Conservation (phyloP, 2,329 filamentous ascomycete species). For the Daldinia eschscholtzii region DNA sequence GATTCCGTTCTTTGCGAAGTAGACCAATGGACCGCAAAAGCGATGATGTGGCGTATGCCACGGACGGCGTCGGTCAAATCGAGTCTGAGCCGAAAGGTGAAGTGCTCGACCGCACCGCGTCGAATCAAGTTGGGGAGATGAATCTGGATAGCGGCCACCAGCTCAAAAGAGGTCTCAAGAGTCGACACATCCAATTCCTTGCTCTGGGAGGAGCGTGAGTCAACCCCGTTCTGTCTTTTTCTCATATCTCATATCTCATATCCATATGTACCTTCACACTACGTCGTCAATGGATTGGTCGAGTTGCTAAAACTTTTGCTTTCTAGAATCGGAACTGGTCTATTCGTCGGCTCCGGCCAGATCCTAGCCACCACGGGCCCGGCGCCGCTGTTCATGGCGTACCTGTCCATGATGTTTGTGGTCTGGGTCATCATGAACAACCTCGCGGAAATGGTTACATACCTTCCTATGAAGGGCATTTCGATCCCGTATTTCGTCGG, state of each 20-base stretch:
- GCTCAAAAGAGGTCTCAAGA: slow-evolving; percentile 69
- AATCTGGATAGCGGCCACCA: slow-evolving; percentile 57
- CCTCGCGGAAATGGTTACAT: slow-evolving; percentile 68
- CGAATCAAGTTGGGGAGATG: slow-evolving; percentile 46
- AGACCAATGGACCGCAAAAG: slow-evolving; percentile 37
- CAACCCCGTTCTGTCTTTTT: neutral
- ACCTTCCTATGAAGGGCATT: slow-evolving; percentile 67
- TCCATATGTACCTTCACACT: neutral
- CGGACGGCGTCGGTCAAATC: slow-evolving; percentile 41
- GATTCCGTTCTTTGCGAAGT: slow-evolving; percentile 4
- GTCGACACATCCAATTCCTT: slow-evolving; percentile 71
- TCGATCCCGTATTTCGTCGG: slow-evolving; percentile 68
- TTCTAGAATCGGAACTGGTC: slow-evolving; percentile 69
- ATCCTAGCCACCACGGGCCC: slow-evolving; percentile 70
- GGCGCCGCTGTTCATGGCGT: slow-evolving; percentile 78
- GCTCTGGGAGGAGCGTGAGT: slow-evolving; percentile 63
- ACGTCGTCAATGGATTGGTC: neutral
- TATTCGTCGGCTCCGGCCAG: slow-evolving; percentile 72
- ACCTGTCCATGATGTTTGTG: slow-evolving; percentile 67
- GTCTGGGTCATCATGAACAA: slow-evolving; percentile 68
- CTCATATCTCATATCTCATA: too few species aligned
- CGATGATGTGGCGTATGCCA: slow-evolving; percentile 36
- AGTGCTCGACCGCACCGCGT: slow-evolving; percentile 43
- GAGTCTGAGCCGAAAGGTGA: slow-evolving; percentile 46
- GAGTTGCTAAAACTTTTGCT: neutral